Conservation (phyloP, 139 green algal genomes). For the Edaphochlamys debaryana region DNA sequence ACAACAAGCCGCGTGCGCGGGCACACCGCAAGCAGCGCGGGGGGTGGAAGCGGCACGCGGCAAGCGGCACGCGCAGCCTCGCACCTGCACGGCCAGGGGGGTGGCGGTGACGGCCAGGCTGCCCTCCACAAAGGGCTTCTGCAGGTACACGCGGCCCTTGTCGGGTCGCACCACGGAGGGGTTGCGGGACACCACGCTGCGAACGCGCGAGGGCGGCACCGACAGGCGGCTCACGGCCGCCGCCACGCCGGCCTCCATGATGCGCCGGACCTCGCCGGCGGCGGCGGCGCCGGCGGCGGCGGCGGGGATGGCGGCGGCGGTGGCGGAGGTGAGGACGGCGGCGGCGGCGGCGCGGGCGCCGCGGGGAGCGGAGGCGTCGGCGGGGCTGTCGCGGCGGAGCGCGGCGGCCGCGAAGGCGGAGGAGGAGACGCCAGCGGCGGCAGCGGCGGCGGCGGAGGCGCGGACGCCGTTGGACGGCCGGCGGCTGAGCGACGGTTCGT, state of each 20-base stretch:
- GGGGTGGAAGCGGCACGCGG: no score
- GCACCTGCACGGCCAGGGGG: constrained; percentile 32
- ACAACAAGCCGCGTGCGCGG: no score
- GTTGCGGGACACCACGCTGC: constrained; percentile 36
- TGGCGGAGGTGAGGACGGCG: neutral
- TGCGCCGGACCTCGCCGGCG: constrained; percentile 17
- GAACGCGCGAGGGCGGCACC: neutral
- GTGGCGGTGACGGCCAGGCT: neutral
- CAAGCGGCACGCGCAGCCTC: no score
- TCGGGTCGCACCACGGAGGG: constrained; percentile 19
- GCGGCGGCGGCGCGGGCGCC: no score
- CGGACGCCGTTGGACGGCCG: no score
- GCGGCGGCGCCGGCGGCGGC: neutral
- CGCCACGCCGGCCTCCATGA: constrained; percentile 35
- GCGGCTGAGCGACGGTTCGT: no score
- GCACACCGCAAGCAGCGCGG: no score
- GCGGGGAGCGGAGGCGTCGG: neutral
- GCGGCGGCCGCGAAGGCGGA: no score
- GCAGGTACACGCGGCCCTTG: constrained; percentile 35
- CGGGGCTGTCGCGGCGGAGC: no score
- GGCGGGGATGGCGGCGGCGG: neutral
- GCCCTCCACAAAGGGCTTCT: constrained; percentile 33
- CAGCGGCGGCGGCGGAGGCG: neutral
- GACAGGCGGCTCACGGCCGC: constrained; percentile 1
- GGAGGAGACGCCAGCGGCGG: neutral